These are phyloP conservation scores for Jatropha podagrica DNA, from an alignment of 441 rosid species.

Conservation along the genomic window DNA sequence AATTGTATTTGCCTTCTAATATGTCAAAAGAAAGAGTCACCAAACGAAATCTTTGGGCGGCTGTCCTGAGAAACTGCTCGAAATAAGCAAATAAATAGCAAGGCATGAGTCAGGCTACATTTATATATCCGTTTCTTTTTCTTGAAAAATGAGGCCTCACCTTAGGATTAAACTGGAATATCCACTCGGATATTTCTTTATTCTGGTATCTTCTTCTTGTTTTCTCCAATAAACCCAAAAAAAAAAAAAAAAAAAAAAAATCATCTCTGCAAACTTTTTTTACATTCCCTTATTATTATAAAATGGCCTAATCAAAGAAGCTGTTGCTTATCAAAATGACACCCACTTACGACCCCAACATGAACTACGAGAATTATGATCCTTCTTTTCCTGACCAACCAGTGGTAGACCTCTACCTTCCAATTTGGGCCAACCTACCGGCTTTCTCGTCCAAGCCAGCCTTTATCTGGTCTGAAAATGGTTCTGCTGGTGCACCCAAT, in stretches of 20 bases:
- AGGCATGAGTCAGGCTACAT: not conserved
- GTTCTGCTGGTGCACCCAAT: constrained; percentile 9
- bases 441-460: constrained; percentile 54
- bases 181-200: constrained; percentile 29
- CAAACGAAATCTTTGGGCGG: not conserved
- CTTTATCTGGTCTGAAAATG: constrained; percentile 55
- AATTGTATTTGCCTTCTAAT: no score
- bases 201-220: constrained; percentile 13
- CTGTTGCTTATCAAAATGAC: not conserved
- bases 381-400: constrained; percentile 65
- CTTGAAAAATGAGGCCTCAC: not conserved
- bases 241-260: no score
- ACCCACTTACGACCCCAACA: constrained; percentile 4
- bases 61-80: not conserved
- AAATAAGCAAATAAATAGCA: not conserved
- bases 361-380: constrained; percentile 58
- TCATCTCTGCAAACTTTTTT: no score
- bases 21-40: not conserved
- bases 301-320: not conserved
- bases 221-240: not conserved
- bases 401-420: constrained; percentile 60
- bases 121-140: not conserved
- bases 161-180: constrained; percentile 29
- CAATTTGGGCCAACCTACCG: constrained; percentile 51
- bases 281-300: constrained; percentile 12